These are phyloP conservation scores for Sordariomycetes sp. DNA, from an alignment of 2,329 filamentous ascomycete species.

Conservation along the genomic window DNA sequence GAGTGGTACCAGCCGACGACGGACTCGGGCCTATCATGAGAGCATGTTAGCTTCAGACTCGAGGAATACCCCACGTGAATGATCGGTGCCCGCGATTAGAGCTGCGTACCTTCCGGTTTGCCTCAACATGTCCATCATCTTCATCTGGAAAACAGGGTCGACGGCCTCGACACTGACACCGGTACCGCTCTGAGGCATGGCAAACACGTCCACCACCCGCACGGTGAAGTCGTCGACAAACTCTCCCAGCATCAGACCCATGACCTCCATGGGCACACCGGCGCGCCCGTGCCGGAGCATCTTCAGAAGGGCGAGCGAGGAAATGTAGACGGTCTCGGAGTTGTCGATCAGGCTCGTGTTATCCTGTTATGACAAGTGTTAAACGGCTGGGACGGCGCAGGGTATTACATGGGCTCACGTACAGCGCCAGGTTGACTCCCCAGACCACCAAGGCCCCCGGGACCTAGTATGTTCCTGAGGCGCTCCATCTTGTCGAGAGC, in stretches of 20 bases:
- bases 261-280: conserved; percentile 99
- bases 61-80: neutral
- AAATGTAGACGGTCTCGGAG: conserved; percentile 98
- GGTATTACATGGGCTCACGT: neutral
- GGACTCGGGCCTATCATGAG: conserved; percentile 64
- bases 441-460: conserved; percentile 53
- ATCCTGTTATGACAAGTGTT: conserved; percentile 48
- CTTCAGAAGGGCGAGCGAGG: conserved; percentile 90
- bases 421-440: conserved; percentile 27
- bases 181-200: conserved; percentile 97
- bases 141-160: conserved; percentile 97
- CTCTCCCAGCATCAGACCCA: conserved; percentile 74
- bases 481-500: conserved; percentile 61
- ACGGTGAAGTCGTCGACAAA: conserved; percentile 54
- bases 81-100: neutral
- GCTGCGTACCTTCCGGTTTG: conserved; percentile 79
- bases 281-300: conserved; percentile 97
- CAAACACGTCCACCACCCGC: conserved; percentile 95
- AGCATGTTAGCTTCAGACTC: neutral
- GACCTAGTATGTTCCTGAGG: conserved; percentile 79
- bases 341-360: conserved; percentile 92
- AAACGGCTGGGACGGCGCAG: neutral
- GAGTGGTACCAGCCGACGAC: conserved; percentile 99
- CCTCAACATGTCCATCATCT: conserved; percentile 99
- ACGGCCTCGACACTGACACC: conserved; percentile 97